Evolutionary conservation across 129 eudicot species (phyloP), one percentile per base, ranked within the genome.

Genomic region (Escallonia herrerae): DNA sequence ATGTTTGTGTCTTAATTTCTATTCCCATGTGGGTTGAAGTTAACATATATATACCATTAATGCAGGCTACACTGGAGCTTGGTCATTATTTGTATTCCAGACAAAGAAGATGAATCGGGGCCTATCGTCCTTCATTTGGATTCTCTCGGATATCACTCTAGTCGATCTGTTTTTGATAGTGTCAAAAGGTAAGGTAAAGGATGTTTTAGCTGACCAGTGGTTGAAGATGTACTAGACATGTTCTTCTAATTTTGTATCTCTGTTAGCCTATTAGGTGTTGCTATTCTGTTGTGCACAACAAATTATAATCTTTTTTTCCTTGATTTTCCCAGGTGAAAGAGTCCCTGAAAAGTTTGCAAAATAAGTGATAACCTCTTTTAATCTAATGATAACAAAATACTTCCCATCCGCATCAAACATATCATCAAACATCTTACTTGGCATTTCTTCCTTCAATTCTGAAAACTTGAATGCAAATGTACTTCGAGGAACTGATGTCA

Each of bases 51-150:
- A 0, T 8, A 45, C 7, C 9, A 45, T 45, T 45, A 2, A 5
- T 45, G 49, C 83, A 93, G 98, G 53, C 78, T 60, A 13, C 98
- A 93, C 68, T 93, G 98, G 98, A 93, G 98, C 86, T 74, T 93
- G 80, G 84, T 77, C n/a, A 89, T 89, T 54, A 83, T 93, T 45
- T 88, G 96, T 66, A 75, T 93, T 42, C 95, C 98, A 59, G 72
- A 78, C 55, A 83, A 83, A 70, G 80, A 77, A 68, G 91, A 81
- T 65, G 85, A 75, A 64, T 71, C 82, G 8, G 95, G 89, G 5
- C 95, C 89, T 3, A 66, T 88, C 56, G 45, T 88, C 63, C 95
- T 93, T 64, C 98, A 93, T 76, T 68, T 88, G 77, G 98, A 93
- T 83, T 93, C 98, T 60, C 80, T 93, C n/a, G 83, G 90, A 53